Percentiles rank a stretch among this genome's conserved stretches.
phyloP scores from a whole-genome alignment of 441 rosid genomes.

The Capsella rubella region DNA sequence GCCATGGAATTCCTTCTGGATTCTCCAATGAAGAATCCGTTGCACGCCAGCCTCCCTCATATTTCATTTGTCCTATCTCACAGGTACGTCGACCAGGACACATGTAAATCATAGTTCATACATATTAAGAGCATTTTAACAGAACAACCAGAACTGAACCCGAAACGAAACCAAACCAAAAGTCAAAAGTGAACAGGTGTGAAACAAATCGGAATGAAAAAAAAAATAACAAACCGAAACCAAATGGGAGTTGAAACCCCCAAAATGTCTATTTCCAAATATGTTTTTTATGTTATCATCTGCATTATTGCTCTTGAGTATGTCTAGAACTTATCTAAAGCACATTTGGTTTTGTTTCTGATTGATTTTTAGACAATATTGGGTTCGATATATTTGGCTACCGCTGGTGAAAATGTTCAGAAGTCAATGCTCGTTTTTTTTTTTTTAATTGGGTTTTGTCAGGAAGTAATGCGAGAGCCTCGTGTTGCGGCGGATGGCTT shows the following conservation, averaged over 20 bases:
- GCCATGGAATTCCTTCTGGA: conserved; percentile 46
- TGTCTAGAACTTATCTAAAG: not conserved
- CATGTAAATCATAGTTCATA: not conserved
- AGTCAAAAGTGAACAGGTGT: not conserved
- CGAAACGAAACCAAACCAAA: no score
- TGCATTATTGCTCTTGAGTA: not conserved
- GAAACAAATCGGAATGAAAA: not conserved
- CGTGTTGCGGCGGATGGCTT: conserved; percentile 72
- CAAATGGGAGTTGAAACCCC: no score
- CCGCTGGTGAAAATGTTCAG: not conserved
- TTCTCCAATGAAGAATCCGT: conserved; percentile 54
- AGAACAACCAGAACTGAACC: not conserved
- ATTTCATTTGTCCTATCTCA: conserved; percentile 67
- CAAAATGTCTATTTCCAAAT: not conserved
- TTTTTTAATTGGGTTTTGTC: not conserved
- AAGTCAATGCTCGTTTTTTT: not conserved
- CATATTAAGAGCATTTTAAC: not conserved
- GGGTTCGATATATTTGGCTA: not conserved
- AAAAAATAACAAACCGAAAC: no score
- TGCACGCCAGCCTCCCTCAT: conserved; percentile 55
- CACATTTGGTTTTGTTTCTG: not conserved
- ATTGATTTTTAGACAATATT: not conserved
- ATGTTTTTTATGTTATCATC: not conserved
- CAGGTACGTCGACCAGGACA: conserved; percentile 46
- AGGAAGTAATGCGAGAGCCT: conserved; percentile 79